Evolutionary conservation across 176 grass and related monocot species (phyloP).

Genomic region (Poa annua): DNA sequence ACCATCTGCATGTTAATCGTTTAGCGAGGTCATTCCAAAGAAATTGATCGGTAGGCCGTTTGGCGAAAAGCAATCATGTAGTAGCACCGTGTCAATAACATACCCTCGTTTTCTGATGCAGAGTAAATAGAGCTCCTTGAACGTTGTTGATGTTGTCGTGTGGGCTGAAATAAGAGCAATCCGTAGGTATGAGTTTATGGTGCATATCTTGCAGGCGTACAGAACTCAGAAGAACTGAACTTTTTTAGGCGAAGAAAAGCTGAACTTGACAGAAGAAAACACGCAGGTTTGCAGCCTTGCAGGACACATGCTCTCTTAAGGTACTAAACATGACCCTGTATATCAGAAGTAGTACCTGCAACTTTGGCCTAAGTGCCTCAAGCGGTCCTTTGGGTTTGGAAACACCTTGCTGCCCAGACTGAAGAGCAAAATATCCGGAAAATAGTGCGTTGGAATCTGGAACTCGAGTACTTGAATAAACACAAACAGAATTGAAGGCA

Average conservation of each 20-base stretch:
- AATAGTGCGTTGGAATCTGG: background rate
- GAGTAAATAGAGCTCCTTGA: conserved; percentile 72
- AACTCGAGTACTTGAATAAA: background rate
- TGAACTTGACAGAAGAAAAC: conserved; percentile 6
- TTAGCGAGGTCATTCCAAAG: background rate
- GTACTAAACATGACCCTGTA: conserved; percentile 30
- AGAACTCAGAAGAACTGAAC: conserved; percentile 12
- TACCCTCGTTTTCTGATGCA: conserved; percentile 77
- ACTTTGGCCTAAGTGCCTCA: conserved; percentile 88
- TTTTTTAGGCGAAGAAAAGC: background rate
- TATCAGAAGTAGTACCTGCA: conserved; percentile 58
- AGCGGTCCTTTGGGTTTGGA: conserved; percentile 91
- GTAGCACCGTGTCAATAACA: background rate
- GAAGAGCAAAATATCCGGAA: conserved; percentile 4
- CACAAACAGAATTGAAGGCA: background rate
- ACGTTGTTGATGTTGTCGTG: conserved; percentile 76
- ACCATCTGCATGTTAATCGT: conserved; percentile 55
- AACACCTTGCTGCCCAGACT: conserved; percentile 77
- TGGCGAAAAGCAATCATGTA: background rate
- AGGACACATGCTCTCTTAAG: background rate
- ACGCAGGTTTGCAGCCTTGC: background rate
- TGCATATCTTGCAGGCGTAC: background rate
- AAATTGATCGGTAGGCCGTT: background rate
- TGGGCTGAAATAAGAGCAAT: conserved; percentile 62
- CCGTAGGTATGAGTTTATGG: background rate